Evolutionary conservation across 2,329 filamentous ascomycete species (phyloP).

Genomic region (Sarocladium brachiariae): DNA sequence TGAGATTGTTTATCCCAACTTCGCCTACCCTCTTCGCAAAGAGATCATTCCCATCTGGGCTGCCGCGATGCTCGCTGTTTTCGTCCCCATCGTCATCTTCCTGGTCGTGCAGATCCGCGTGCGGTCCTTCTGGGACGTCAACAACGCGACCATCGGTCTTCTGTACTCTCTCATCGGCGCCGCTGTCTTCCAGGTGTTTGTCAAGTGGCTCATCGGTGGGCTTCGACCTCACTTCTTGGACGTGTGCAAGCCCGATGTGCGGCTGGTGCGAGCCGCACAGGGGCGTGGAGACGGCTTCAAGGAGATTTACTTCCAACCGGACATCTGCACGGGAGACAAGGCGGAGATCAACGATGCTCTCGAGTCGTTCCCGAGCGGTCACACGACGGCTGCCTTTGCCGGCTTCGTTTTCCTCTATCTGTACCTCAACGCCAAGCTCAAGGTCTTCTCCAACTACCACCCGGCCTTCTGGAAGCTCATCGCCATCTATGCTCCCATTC

Average conservation of each 20-base stretch:
- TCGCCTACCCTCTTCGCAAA: conserved; percentile 63
- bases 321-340: conserved; percentile 61
- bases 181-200: conserved; percentile 69
- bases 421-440: conserved; percentile 74
- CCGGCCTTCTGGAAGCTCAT: conserved; percentile 68
- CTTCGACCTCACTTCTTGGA: conserved; percentile 65
- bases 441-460: conserved; percentile 67
- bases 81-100: conserved; percentile 61
- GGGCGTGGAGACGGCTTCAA: conserved; percentile 45
- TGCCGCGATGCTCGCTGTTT: conserved; percentile 56
- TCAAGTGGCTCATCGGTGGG: conserved; percentile 70
- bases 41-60: conserved; percentile 67
- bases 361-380: conserved; percentile 66
- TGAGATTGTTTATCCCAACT: conserved; percentile 62
- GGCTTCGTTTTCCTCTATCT: conserved; percentile 65
- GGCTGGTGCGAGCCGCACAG: conserved; percentile 13
- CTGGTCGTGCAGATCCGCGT: conserved; percentile 61
- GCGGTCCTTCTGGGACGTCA: conserved; percentile 62
- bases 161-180: conserved; percentile 63
- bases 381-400: conserved; percentile 66
- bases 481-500: conserved; percentile 56
- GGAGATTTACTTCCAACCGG: conserved; percentile 60
- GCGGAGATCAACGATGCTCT: conserved; percentile 61
- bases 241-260: conserved; percentile 54
- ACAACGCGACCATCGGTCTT: conserved; percentile 64